Conservation (phyloP, 805 yeast species). For the Diddensiella transvaalensis region DNA sequence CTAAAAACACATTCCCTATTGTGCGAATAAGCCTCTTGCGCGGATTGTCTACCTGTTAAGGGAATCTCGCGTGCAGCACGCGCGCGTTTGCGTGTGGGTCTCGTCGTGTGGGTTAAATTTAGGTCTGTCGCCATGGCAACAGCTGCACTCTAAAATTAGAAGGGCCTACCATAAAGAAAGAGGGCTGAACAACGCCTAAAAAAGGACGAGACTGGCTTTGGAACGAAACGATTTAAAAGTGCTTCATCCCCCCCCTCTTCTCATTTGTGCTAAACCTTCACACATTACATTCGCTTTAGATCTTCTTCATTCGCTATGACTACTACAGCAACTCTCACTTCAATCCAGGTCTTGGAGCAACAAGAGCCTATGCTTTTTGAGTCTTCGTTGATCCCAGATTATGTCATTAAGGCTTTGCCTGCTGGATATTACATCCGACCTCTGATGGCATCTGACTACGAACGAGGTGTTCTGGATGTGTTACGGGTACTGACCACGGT, state of each 20-base stretch:
- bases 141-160: not conserved
- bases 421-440: slow-evolving; percentile 66
- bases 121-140: not conserved
- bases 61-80: too few species aligned
- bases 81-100: too few species aligned
- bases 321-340: too few species aligned
- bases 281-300: too few species aligned
- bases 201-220: not conserved
- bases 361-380: slow-evolving; percentile 23
- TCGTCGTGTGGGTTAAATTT: too few species aligned
- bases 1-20: too few species aligned
- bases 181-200: not conserved
- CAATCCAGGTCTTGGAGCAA: too few species aligned
- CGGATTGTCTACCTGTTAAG: too few species aligned
- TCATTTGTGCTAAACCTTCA: not conserved
- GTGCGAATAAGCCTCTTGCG: too few species aligned
- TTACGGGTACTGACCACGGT: slow-evolving; percentile 75
- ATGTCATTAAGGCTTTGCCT: slow-evolving; percentile 39
- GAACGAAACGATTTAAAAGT: not conserved
- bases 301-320: not conserved
- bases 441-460: slow-evolving; percentile 52
- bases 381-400: slow-evolving; percentile 27
- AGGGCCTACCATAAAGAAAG: too few species aligned
- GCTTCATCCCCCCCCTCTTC: not conserved
- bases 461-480: slow-evolving; percentile 59